Percentiles rank a stretch among this genome's conserved stretches.
Evolutionary conservation across 352 stramenopile genomes (phyloP).

Genomic region (Phytophthora europaea): DNA sequence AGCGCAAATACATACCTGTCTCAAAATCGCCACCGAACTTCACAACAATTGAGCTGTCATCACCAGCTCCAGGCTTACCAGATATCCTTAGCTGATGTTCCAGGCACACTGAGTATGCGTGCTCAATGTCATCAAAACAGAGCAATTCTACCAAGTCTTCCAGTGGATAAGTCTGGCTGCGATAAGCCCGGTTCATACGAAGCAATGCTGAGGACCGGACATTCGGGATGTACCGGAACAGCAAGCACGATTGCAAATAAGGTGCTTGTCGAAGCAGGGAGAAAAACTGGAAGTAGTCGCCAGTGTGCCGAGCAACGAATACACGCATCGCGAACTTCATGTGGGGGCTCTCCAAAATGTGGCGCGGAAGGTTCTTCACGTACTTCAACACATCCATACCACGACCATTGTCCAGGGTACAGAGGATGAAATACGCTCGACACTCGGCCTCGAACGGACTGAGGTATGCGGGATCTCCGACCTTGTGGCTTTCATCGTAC

Average conservation of each 20-base stretch:
- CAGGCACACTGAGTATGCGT: conserved; percentile 69
- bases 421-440: conserved; percentile 89
- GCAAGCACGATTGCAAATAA: conserved; percentile 85
- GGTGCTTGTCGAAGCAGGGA: conserved; percentile 76
- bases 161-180: conserved; percentile 76
- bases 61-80: conserved; percentile 48
- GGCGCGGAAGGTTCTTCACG: conserved; percentile 73
- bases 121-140: conserved; percentile 87
- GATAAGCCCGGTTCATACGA: conserved; percentile 83
- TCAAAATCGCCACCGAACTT: conserved; percentile 86
- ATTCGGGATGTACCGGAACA: conserved; percentile 86
- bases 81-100: conserved; percentile 75
- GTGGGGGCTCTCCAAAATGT: conserved; percentile 71
- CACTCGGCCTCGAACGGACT: conserved; percentile 91
- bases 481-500: conserved; percentile 87
- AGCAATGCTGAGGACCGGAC: conserved; percentile 78
- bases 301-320: conserved; percentile 87
- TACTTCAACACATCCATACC: conserved; percentile 90
- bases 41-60: conserved; percentile 62
- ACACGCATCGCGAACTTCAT: conserved; percentile 90
- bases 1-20: conserved; percentile 52
- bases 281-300: conserved; percentile 90
- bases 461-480: conserved; percentile 57
- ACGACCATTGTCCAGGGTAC: conserved; percentile 85
- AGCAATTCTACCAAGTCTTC: conserved; percentile 69